A percentile compares a stretch with the other conserved stretches of the same genome.
These are phyloP conservation scores for Hypoxylon sp. DNA, from an alignment of 2,329 filamentous ascomycete genomes.

Conservation along the genomic window DNA sequence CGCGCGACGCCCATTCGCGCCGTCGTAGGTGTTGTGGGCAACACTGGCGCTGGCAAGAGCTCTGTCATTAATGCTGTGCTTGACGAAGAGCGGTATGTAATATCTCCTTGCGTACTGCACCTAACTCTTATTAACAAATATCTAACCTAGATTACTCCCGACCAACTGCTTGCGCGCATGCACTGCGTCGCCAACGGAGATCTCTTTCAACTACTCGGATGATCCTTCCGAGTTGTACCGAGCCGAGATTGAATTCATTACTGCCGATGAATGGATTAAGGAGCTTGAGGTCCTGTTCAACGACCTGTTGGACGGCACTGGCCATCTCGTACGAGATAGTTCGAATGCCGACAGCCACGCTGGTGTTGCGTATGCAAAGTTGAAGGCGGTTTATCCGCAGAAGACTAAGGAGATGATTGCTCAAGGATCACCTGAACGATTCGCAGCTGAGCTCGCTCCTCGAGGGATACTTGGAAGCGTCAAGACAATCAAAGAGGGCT, in stretches of 20 bases:
- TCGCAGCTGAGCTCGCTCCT: slow-evolving; percentile 47
- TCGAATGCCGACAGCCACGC: slow-evolving; percentile 47
- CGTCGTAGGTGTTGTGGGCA: slow-evolving; percentile 72
- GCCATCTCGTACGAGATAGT: slow-evolving; percentile 46
- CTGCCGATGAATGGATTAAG: slow-evolving; percentile 45
- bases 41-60: slow-evolving; percentile 74
- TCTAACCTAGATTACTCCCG: slow-evolving; percentile 46
- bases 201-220: slow-evolving; percentile 52
- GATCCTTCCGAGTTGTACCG: slow-evolving; percentile 47
- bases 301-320: slow-evolving; percentile 47
- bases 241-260: slow-evolving; percentile 53
- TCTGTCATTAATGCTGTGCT: slow-evolving; percentile 75
- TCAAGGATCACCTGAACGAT: slow-evolving; percentile 36
- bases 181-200: slow-evolving; percentile 50
- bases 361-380: slow-evolving; percentile 50
- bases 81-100: slow-evolving; percentile 68
- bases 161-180: slow-evolving; percentile 51
- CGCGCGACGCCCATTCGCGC: slow-evolving; percentile 57
- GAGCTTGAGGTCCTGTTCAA: slow-evolving; percentile 48
- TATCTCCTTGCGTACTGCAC: slow-evolving; percentile 37
- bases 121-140: slow-evolving; percentile 53
- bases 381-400: slow-evolving; percentile 51
- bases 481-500: slow-evolving; percentile 44
- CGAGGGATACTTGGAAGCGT: slow-evolving; percentile 48
- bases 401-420: slow-evolving; percentile 52